Evolutionary conservation across 192 early-diverging fungal species (phyloP), one percentile per base, ranked within the genome.

Genomic region (Dispira simplex): DNA sequence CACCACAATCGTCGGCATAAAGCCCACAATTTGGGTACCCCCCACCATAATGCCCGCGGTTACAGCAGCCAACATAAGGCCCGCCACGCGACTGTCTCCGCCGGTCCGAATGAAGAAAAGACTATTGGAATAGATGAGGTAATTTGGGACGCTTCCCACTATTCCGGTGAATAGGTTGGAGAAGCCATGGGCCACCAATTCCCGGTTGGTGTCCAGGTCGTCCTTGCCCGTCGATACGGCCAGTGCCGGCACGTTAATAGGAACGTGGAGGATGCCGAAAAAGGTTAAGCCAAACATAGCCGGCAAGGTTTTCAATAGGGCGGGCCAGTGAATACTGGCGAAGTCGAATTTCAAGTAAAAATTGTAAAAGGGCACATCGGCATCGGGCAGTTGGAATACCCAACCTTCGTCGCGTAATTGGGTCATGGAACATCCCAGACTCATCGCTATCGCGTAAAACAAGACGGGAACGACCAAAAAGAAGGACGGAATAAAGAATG

Each of bases 211-310:
- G 72, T 97, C 87, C n/a, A 97, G 82, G 65, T 85, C 77, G 68
- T 91, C 88, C 47, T 83, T 79, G 25, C 87, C 81, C 6, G 93
- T 92, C 3, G 94, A 96, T 9, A 96, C 92, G 0, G 90, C 89
- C 55, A 94, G 76, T 13, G 92, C 92, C 8, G 92, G 94, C 0
- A 97, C 86, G 67, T 97, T 99, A 68, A 99, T 96, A 5, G 96
- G 94, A 8, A 99, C 96, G 72, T 99, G 94, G 26, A 99, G 72
- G 55, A 99, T 84, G 55, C 91, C 92, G 75, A 97, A 97, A 65
- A 97, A 97, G 11, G 92, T 87, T 67, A 97, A 74, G 0, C 92
- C 93, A 21, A 94, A 65, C 85, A 92, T 91, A 14, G 90, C 92
- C n/a, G 92, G 92, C 18, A 93, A 67, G 0, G 92, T 88, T 23